These are phyloP conservation scores for Aureoboletus auriporus DNA, from an alignment of 768 basidiomycete genomes.

Conservation along the genomic window DNA sequence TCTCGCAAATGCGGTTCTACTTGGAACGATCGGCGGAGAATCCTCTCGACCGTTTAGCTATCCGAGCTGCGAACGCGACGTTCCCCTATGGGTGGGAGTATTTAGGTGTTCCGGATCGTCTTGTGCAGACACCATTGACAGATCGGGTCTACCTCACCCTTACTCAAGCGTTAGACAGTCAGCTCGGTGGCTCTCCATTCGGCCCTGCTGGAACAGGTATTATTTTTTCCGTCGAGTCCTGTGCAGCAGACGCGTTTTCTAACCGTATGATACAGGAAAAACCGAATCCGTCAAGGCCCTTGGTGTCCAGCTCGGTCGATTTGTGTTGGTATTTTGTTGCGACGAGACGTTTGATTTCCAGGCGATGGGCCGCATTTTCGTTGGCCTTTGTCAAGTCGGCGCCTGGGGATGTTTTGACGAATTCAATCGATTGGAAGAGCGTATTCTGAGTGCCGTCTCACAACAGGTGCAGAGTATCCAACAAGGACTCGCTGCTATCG, in stretches of 20 bases:
- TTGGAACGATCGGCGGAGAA: conserved; percentile 67
- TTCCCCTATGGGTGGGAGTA: conserved; percentile 99
- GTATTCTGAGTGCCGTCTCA: conserved; percentile 95
- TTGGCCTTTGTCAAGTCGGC: conserved; percentile 97
- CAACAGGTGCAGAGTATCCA: conserved; percentile 99
- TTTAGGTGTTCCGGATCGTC: conserved; percentile 91
- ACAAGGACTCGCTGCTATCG: conserved; percentile 83
- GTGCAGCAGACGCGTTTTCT: neutral
- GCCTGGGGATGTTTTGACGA: conserved; percentile 99
- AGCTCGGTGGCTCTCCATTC: conserved; percentile 96
- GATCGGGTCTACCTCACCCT: conserved; percentile 95
- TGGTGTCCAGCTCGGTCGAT: conserved; percentile 94
- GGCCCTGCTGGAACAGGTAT: conserved; percentile 95
- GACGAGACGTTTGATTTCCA: conserved; percentile 99
- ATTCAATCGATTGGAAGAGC: conserved; percentile 97
- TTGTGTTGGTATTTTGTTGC: conserved; percentile 99
- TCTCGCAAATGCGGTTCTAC: conserved; percentile 99
- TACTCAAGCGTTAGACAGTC: conserved; percentile 91
- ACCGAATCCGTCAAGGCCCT: conserved; percentile 99
- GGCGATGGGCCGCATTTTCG: conserved; percentile 99
- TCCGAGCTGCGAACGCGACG: conserved; percentile 83
- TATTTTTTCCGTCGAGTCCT: conserved; percentile 11
- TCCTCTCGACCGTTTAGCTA: conserved; percentile 74
- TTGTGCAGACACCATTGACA: conserved; percentile 97
- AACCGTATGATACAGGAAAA: conserved; percentile 57